These are phyloP conservation scores for Metschnikowia aberdeeniae DNA, from an alignment of 805 yeast species.

Conservation along the genomic window DNA sequence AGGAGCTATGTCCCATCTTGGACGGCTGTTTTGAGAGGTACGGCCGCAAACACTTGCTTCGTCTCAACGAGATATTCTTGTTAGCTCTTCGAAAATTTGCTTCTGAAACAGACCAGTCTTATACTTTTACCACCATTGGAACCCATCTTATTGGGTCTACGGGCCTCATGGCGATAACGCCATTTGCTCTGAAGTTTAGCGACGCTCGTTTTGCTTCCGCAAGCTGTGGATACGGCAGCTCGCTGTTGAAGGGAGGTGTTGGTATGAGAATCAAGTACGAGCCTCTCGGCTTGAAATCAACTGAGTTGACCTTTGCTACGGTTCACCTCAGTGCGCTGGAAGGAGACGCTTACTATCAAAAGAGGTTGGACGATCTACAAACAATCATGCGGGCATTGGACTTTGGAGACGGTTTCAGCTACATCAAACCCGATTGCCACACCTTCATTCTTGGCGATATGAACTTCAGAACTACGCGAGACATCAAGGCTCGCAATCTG, in stretches of 20 bases:
- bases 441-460: conserved; percentile 80
- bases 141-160: conserved; percentile 53
- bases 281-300: conserved; percentile 13
- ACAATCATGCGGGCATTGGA: conserved; percentile 50
- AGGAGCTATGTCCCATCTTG: conserved; percentile 56
- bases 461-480: conserved; percentile 60
- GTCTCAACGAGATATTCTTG: conserved; percentile 32
- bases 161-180: conserved; percentile 50
- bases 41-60: conserved; percentile 36
- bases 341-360: conserved; percentile 44
- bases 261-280: conserved; percentile 49
- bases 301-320: conserved; percentile 56
- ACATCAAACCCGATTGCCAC: conserved; percentile 52
- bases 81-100: conserved; percentile 34
- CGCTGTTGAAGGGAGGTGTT: conserved; percentile 74
- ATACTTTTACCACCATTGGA: conserved; percentile 40
- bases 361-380: conserved; percentile 52
- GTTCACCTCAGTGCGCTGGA: conserved; percentile 80
- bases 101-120: conserved; percentile 10
- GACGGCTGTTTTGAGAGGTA: conserved; percentile 45
- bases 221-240: conserved; percentile 54
- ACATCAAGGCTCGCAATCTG: conserved; percentile 10
- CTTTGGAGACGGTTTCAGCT: conserved; percentile 54
- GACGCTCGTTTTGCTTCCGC: conserved; percentile 27
- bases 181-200: conserved; percentile 32